Base-by-base conservation (phyloP, 2,329 filamentous ascomycete species). In the Torrubiella hemipterigena region DNA sequence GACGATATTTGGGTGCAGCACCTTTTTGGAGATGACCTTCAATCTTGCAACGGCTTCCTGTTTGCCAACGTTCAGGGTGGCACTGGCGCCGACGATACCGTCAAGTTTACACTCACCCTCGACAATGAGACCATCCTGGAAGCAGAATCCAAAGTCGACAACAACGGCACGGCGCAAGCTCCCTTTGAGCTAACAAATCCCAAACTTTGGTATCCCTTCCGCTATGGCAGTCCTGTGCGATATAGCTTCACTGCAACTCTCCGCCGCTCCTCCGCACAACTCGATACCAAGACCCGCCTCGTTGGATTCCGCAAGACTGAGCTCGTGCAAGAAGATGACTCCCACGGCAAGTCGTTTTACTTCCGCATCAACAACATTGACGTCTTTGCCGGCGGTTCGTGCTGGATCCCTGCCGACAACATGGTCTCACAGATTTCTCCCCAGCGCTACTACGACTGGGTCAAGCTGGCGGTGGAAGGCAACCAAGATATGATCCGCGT, bases 391-490 rank as follows among this genome's bases (percentile, higher is more conserved):
- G 80, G 79, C 17, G 81, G 81, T 11, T 81, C 77, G 33, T 72
- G 84, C 51, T 86, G 81, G 81, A 85, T 86, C 39, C 81, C 81
- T 1, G 79, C 78, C 2, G 80, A 86, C 47, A 82, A 71, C 44
- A 83, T 83, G 47, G 69, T 81, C n/a, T 74, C 79, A 0, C 67
- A 77, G 7, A 74, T 85, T 32, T 64, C 61, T 18, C 57, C 61
- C 22, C 60, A 74, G 35, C 68, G 64, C 27, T 85, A 85, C 48
- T 58, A 65, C 34, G 71, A 76, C 44, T 85, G 80, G 80, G 59
- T 85, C 10, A 66, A 75, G 49, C 63, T 82, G 40, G 72, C 79
- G 45, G 66, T 75, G 12, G 76, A 81, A 38, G 77, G 79, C 9
- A 77, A 82, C 44, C 79, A 84, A 49, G 61, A 73, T 45, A 83